Base-by-base conservation (phyloP, 1,284 basidiomycete genomes). In the Hypsizygus ulmarius region DNA sequence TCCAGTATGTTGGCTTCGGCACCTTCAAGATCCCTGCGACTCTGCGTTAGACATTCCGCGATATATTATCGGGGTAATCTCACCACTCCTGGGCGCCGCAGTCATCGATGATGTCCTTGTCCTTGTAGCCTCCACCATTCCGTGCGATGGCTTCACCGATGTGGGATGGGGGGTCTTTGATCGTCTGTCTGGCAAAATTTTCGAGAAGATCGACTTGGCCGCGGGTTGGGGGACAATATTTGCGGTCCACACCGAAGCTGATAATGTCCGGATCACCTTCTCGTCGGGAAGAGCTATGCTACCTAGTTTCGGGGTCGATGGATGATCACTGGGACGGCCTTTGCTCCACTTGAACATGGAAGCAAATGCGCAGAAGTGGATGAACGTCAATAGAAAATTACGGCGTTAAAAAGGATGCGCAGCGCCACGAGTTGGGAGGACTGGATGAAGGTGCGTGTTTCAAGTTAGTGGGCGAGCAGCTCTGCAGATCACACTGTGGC, bases 321-420 rank as follows among this genome's bases (percentile, higher is more conserved):
- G 65, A 21, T 62, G 59, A 33, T 61, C 59, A 42, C 54, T 59
- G 32, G 54, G 42, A 34, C 53, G 52, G 33, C 51, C 33, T 52
- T 55, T 58, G 39, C 29, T 47, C 63, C 62, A 65, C 59, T 64
- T 66, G 55, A 62, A 66, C 66, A 69, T 67, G 43, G 47, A 45
- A 51, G 49, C 52, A 45, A 19, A 28, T 21, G 55, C 49, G 42
- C 39, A 51, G 49, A 54, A 56, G 45, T 39, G 60, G 48, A 45
- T 44, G 38, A 55, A 55, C 53, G 59, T 56, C 40, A 42, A 29
- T 40, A 42, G 36, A 36, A 40, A 33, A 21, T 33, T n/a, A 33
- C 51, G 48, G 47, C 47, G 54, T 54, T 52, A 52, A 50, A 49
- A 55, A 47, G 48, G 48, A 44, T 40, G 21, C 52, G 48, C 50